Conservation (phyloP, 371 early-diverging fungal genomes). For the Lichtheimia corymbifera region DNA sequence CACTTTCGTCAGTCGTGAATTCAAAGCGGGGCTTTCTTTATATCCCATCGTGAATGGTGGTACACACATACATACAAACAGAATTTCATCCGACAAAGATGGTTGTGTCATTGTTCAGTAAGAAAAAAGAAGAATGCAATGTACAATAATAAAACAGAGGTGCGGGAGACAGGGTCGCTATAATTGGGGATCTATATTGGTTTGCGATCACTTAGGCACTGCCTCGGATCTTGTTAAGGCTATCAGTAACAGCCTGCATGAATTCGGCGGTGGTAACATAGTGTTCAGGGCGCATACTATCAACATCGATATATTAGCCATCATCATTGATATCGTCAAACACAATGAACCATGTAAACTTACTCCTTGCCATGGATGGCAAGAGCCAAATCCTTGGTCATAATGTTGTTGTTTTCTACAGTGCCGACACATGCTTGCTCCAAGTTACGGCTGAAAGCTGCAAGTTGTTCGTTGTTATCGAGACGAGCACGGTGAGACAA, state of each 20-base stretch:
- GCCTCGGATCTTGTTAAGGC: conserved; percentile 53
- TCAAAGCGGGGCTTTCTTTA: too few species aligned
- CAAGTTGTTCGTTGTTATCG: conserved; percentile 75
- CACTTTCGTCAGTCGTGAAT: too few species aligned
- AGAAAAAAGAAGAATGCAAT: conserved; percentile 7
- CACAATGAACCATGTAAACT: conserved; percentile 13
- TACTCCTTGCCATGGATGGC: conserved; percentile 80
- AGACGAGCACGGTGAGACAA: conserved; percentile 88
- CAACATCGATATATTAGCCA: conserved; percentile 8
- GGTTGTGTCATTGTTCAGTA: not conserved
- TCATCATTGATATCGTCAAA: conserved; percentile 7
- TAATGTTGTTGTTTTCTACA: conserved; percentile 73
- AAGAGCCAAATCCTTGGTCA: conserved; percentile 96
- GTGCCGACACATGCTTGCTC: conserved; percentile 87
- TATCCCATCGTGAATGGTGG: too few species aligned
- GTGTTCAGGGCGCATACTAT: conserved; percentile 63
- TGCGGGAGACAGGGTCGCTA: not conserved
- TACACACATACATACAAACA: too few species aligned
- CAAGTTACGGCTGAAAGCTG: conserved; percentile 66
- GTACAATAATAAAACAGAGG: not conserved
- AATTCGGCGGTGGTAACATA: conserved; percentile 82
- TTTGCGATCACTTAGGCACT: not conserved
- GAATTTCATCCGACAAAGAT: too few species aligned
- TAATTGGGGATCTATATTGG: not conserved
- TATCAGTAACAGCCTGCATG: conserved; percentile 72